Conservation (phyloP, 148 eudicot species). For the Euryodendron excelsum region DNA sequence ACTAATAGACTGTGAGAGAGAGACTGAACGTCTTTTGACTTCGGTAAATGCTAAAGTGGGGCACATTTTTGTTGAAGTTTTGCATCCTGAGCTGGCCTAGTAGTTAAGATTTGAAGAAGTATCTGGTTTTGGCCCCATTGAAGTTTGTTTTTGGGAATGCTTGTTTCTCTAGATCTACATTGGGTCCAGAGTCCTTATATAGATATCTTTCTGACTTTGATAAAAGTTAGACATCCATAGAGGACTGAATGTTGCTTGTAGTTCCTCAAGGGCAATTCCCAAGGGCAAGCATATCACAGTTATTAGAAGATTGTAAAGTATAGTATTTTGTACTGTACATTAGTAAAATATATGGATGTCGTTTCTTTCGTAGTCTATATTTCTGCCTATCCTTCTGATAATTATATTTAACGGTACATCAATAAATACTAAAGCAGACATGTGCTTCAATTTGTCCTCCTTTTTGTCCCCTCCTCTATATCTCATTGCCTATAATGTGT, state of each 20-base stretch:
- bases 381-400: neutral
- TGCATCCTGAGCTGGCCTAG: neutral
- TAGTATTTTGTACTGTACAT: neutral
- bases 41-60: neutral
- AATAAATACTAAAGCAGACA: neutral
- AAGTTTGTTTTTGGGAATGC: neutral
- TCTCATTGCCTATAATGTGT: neutral
- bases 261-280: neutral
- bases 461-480: neutral
- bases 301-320: neutral
- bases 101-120: neutral
- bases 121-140: neutral
- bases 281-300: neutral
- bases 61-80: neutral
- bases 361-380: neutral
- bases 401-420: neutral
- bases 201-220: neutral
- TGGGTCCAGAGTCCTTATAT: neutral
- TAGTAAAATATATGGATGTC: neutral
- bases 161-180: neutral
- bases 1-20: neutral
- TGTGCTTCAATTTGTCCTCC: slow-evolving; percentile 1
- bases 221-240: neutral
- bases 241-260: neutral
- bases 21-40: neutral